These are phyloP conservation scores for Ilex aquifolium DNA, from an alignment of 257 asterid genomes.

Conservation along the genomic window DNA sequence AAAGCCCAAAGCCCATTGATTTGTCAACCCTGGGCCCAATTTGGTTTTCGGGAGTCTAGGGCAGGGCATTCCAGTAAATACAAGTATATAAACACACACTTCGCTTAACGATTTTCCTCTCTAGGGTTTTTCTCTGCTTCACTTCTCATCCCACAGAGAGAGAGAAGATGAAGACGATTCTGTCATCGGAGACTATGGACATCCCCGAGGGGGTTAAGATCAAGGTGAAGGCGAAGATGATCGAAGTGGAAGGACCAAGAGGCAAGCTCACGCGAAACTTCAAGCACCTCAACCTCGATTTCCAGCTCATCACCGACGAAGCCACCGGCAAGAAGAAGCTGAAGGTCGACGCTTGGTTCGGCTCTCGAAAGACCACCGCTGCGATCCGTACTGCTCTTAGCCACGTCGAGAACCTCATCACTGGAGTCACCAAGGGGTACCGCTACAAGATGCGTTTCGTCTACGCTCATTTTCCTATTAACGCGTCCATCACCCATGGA, in stretches of 20 bases:
- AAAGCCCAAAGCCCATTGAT: too few relatives aligned
- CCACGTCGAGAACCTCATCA: constrained; percentile 67
- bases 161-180: constrained; percentile 54
- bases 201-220: constrained; percentile 70
- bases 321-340: constrained; percentile 65
- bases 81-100: too few relatives aligned
- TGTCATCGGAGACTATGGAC: constrained; percentile 71
- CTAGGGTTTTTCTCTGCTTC: constrained; percentile 13
- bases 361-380: constrained; percentile 73
- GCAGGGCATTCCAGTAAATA: too few relatives aligned
- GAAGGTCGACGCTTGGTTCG: constrained; percentile 82
- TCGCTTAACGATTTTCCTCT: too few relatives aligned
- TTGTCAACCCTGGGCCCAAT: too few relatives aligned
- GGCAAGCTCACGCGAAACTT: constrained; percentile 60
- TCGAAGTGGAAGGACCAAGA: constrained; percentile 77
- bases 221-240: constrained; percentile 64
- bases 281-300: constrained; percentile 76
- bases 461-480: constrained; percentile 81
- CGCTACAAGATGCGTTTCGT: constrained; percentile 89
- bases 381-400: constrained; percentile 77
- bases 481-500: constrained; percentile 48
- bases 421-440: constrained; percentile 73
- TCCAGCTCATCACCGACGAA: constrained; percentile 63
- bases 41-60: too few relatives aligned
- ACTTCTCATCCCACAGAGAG: not conserved